Evolutionary conservation across 148 eudicot genomes (phyloP).

Genomic region (Mesembryanthemum crystallinum): DNA sequence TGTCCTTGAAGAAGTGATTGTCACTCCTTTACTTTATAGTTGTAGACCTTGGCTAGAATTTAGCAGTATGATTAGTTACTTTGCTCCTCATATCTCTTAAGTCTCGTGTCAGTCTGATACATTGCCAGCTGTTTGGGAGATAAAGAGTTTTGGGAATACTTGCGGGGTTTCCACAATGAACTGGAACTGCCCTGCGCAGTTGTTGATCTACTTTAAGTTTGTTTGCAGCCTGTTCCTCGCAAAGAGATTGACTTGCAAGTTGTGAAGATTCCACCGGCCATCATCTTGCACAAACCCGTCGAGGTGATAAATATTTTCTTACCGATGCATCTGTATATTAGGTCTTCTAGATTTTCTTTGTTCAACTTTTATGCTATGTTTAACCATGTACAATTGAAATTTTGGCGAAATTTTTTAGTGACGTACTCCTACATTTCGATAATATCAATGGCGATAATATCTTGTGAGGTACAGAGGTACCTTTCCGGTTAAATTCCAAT

Average conservation of each 20-base stretch:
- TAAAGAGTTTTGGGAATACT: not conserved
- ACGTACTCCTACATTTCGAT: too few relatives aligned
- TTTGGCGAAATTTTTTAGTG: not conserved
- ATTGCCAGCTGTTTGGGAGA: not conserved
- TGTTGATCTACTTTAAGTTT: not conserved
- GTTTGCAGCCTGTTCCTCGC: conserved; percentile 71
- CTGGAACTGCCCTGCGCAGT: not conserved
- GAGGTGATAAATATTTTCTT: conserved; percentile 35
- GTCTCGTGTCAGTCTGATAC: not conserved
- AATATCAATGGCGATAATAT: too few relatives aligned
- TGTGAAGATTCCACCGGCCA: conserved; percentile 57
- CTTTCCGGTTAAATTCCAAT: too few relatives aligned
- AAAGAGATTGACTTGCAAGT: conserved; percentile 85
- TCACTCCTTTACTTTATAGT: not conserved
- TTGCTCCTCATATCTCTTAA: not conserved
- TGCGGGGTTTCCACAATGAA: not conserved
- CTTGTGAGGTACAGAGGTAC: too few relatives aligned
- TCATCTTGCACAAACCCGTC: conserved; percentile 75
- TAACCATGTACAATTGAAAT: not conserved
- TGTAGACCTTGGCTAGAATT: not conserved
- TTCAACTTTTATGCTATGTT: not conserved
- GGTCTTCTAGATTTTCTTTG: not conserved
- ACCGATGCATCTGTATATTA: not conserved
- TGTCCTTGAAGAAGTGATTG: not conserved
- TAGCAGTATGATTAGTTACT: not conserved